Base-by-base conservation (phyloP, 192 early-diverging fungal genomes). In the Backusella australiensis region DNA sequence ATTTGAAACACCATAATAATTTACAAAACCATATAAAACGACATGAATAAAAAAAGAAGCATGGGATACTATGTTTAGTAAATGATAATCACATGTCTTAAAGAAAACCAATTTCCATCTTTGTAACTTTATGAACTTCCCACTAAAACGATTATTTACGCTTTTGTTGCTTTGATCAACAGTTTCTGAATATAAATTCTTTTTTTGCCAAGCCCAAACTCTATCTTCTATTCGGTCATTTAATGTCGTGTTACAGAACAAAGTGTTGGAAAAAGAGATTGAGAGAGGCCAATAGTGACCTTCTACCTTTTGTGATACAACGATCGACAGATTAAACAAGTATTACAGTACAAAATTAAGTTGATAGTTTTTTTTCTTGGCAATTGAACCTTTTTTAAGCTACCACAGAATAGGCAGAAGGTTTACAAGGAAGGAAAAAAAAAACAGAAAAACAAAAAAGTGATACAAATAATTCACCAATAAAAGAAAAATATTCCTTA, bases 261-360 rank as follows among this genome's bases (percentile, higher is more conserved):
- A 63, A 63, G 8, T 32, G 23, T 14, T n/a, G 6, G 46, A 49
- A 49, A 49, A 49, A 49, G 46, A 49, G 0, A 12, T 8, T 39
- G 38, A 23, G 53, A 56, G 21, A 6, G 19, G 21, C n/a, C 53
- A 56, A 23, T 63, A 14, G 4, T 63, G 19, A 29, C 56, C 23
- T 63, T 26, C 11, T 23, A 29, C 3, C 4, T 29, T 12, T 63
- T 63, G 56, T 63, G 21, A 63, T 29, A 63, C 56, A 11, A 29
- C 23, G 56, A 63, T 63, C 56, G 56, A 63, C 56, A 63, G 56
- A 63, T 23, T 63, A 63, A 8, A 29, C 56, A 63, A 63, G 56
- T 63, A 63, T 29, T 63, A 63, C 56, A 63, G 14, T 29, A 63
- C 12, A 63, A 63, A 59, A 63, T 63, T 63, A 63, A 26, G 56